These are phyloP conservation scores for Lachnellula subtilissima DNA, from an alignment of 2,329 filamentous ascomycete genomes.

Conservation along the genomic window DNA sequence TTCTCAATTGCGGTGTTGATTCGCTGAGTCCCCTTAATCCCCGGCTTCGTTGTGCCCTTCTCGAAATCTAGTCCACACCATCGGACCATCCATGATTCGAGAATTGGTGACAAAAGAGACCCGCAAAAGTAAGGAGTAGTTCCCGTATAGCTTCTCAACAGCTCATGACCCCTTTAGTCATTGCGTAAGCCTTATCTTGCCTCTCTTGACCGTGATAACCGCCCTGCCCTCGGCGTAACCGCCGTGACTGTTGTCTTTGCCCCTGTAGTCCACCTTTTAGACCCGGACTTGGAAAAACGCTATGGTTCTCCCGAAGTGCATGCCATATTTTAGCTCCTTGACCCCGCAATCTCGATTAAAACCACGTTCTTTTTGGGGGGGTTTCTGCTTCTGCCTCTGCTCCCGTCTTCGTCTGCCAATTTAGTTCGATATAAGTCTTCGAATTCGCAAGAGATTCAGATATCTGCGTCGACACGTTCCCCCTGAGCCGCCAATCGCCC, in stretches of 20 bases:
- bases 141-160: background rate
- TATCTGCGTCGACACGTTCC: background rate
- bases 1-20: background rate
- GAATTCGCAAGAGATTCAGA: background rate
- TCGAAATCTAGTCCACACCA: background rate
- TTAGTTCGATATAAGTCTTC: background rate
- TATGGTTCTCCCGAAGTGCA: background rate
- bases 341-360: conserved; percentile 5
- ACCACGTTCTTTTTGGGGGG: background rate
- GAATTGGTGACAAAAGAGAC: conserved; percentile 7
- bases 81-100: conserved; percentile 6
- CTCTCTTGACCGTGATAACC: too few species aligned
- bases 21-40: background rate
- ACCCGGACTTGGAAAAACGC: background rate
- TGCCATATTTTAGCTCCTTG: background rate
- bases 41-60: background rate
- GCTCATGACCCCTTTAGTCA: background rate
- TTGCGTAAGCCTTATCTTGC: background rate
- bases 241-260: background rate
- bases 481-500: background rate
- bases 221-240: background rate
- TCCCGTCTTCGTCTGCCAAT: background rate
- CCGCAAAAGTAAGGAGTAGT: background rate
- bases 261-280: background rate
- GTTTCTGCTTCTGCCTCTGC: too few species aligned